Evolutionary conservation across 2,329 filamentous ascomycete genomes (phyloP), one percentile per base, ranked within the genome.

Genomic region (Aspergillus brasiliensis): DNA sequence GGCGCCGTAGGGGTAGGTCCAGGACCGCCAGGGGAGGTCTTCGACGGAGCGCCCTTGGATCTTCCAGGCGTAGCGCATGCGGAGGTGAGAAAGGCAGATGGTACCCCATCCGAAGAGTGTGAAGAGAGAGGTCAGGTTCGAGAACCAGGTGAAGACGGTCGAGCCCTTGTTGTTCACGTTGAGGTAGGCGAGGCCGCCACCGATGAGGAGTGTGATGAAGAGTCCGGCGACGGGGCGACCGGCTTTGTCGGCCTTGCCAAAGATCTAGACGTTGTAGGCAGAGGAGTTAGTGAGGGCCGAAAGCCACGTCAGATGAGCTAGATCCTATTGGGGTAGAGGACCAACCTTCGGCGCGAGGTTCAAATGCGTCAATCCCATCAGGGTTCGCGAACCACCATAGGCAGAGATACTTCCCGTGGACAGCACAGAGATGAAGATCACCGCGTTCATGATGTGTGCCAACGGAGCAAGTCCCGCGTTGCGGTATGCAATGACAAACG

Each of bases 191-290:
- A 81, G 73, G 0, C 73, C 79, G 13, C 94, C 79, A 8, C 91
- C 90, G 11, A 88, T 77, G 8, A 91, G 89, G 11, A 94, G 80
- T 25, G 92, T 80, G 21, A 85, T 82, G 1, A 83, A 84, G 3
- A 94, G 77, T 1, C 82, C 81, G 46, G 76, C 76, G 34, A 84
- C 73, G 0, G 78, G 77, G 3, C 76, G 76, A 17, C 76, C 77
- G 2, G 49, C 61, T 40, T 64, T 71, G 61, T 79, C 75, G 5
- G 73, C 74, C 19, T 67, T 71, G 23, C 62, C 63, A 51, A 74
- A 70, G 61, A 69, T 62, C 59, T 67, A 17, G 23, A 5, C 5
- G 17, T 8, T 5, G 52, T 19, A 21, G 38, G 38, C 13, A 17
- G 13, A 17, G 38, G 19, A 21, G 38, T 55, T 10, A 55, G 52